Conservation (phyloP, 2,329 filamentous ascomycete genomes). For the Phialocephala subalpina region DNA sequence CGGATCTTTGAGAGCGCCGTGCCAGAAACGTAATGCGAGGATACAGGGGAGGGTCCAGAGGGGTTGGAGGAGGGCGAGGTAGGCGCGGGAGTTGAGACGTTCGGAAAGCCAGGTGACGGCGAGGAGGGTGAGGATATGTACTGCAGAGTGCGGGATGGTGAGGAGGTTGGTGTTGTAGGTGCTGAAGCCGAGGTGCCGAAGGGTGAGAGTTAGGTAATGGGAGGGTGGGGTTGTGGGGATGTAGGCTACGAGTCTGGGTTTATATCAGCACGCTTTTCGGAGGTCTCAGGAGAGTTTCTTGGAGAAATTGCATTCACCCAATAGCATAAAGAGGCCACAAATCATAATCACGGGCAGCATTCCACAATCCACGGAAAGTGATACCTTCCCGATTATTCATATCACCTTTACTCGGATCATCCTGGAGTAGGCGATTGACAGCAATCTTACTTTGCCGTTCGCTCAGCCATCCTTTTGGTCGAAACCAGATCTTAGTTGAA, state of each 20-base stretch:
- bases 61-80: conserved; percentile 46
- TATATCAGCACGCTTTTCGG: neutral
- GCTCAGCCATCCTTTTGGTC: conserved; percentile 68
- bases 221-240: conserved; percentile 57
- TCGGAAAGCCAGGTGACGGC: conserved; percentile 55
- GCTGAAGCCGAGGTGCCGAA: conserved; percentile 45
- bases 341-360: conserved; percentile 64
- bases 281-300: no score
- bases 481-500: conserved; percentile 61
- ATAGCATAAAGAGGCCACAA: conserved; percentile 62
- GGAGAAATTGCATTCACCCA: conserved; percentile 39
- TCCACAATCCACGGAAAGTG: conserved; percentile 57
- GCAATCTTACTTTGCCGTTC: conserved; percentile 72
- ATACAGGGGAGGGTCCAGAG: conserved; percentile 52
- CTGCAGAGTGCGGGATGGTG: conserved; percentile 53
- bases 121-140: conserved; percentile 54
- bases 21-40: conserved; percentile 45
- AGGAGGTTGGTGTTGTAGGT: conserved; percentile 55
- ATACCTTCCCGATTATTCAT: conserved; percentile 69
- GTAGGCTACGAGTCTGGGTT: conserved; percentile 49
- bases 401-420: conserved; percentile 57
- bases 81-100: conserved; percentile 47
- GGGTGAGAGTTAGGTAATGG: conserved; percentile 62
- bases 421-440: conserved; percentile 65
- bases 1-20: conserved; percentile 35